Base-by-base conservation (phyloP, 371 early-diverging fungal genomes). In the Mucor saturninus region DNA sequence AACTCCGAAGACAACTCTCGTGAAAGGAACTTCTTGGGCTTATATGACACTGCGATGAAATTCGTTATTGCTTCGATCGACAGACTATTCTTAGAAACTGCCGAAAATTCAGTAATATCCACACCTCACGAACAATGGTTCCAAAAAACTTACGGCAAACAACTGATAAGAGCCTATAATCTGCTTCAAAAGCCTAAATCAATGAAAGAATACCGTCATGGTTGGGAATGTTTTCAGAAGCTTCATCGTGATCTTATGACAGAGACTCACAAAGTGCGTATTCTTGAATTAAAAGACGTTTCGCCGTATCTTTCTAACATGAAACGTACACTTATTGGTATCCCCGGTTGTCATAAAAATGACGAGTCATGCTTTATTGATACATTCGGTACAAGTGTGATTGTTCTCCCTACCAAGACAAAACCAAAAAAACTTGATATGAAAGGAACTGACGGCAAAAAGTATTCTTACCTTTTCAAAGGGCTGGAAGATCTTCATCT, bases 401-500 rank as follows among this genome's bases (percentile, higher is more conserved):
- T 84, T 9, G 80, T 91, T 14, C 74, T 94, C 8, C 90, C 93
- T 2, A 92, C 94, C 32, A 95, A 95, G 66, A 94, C 94, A 1
- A 89, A 90, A 59, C 99, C 99, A 8, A 98, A 97, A 65, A 93
- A 90, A 65, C 81, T 98, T 37, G 73, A 75, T 35, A 64, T 98
- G 4, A 51, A 77, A 3, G 93, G 91, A 0, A 81, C 86, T 3
- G 86, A 96, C 70, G 98, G 98, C 39, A 76, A 74, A 32, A 80
- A 74, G 29, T 91, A 94, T 69, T 77, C 89, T 1, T 95, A 89
- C 65, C 72, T 98, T 2, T 88, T 95, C 70, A 98, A 98, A 64
- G 92, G 90, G 0, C 77, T 90, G 42, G 99, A 98, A 72, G 97
- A 98, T 80, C 79, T 98, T 15, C 93, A 95, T 75, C 81, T 95